Percentiles rank a stretch among this genome's conserved stretches.
phyloP scores from a whole-genome alignment of 495 filamentous ascomycete species.

The Xylaria castorea region DNA sequence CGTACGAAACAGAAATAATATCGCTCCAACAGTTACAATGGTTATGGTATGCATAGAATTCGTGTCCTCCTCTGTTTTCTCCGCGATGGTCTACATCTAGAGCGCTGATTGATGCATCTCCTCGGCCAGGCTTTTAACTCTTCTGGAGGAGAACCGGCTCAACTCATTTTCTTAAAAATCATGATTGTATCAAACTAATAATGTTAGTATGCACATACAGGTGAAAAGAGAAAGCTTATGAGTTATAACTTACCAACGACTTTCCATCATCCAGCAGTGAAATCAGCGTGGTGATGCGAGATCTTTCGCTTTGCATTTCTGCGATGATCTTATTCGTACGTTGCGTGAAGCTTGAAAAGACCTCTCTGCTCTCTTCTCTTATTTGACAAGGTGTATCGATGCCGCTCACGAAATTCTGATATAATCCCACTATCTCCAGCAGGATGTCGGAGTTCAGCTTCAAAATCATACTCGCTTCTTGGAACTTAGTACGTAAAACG shows the following conservation, averaged over 20 bases:
- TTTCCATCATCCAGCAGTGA: slow-evolving; percentile 29
- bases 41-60: slow-evolving; percentile 53
- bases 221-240: background rate
- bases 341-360: slow-evolving; percentile 16
- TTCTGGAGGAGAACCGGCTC: slow-evolving; percentile 17
- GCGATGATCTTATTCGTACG: slow-evolving; percentile 16
- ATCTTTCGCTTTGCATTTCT: slow-evolving; percentile 26
- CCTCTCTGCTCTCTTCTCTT: background rate
- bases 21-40: slow-evolving; percentile 47
- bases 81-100: slow-evolving; percentile 37
- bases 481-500: slow-evolving; percentile 43
- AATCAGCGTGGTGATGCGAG: slow-evolving; percentile 24
- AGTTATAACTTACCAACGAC: slow-evolving; percentile 28
- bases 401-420: slow-evolving; percentile 2
- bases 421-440: slow-evolving; percentile 2
- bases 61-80: slow-evolving; percentile 42
- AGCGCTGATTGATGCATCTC: slow-evolving; percentile 27
- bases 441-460: slow-evolving; percentile 43
- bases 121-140: slow-evolving; percentile 17
- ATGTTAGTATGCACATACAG: background rate
- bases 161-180: slow-evolving; percentile 28
- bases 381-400: slow-evolving; percentile 5
- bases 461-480: slow-evolving; percentile 43
- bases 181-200: slow-evolving; percentile 31
- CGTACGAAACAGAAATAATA: too few relatives aligned